Conservation (phyloP, 805 yeast species). For the Metschnikowia reukaufii region DNA sequence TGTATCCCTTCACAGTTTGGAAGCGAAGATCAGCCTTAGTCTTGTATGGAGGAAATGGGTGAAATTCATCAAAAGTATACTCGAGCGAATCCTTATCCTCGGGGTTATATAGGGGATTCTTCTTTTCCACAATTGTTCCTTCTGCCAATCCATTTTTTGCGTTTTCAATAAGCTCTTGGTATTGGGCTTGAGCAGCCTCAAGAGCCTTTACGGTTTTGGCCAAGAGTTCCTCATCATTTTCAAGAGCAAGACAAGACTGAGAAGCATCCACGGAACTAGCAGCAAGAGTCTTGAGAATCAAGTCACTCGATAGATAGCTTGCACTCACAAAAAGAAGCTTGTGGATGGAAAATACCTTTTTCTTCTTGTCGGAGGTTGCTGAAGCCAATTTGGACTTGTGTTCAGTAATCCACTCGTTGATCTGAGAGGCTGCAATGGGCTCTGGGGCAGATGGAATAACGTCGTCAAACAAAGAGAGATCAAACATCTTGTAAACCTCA, state of each 20-base stretch:
- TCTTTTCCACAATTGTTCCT: slow-evolving; percentile 67
- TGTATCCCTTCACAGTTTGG: slow-evolving; percentile 61
- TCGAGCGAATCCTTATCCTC: slow-evolving; percentile 46
- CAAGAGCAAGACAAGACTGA: slow-evolving; percentile 31
- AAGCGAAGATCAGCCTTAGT: slow-evolving; percentile 32
- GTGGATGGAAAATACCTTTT: slow-evolving; percentile 59
- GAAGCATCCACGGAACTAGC: slow-evolving; percentile 49
- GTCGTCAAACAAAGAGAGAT: slow-evolving; percentile 44
- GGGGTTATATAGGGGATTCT: slow-evolving; percentile 51
- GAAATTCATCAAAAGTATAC: slow-evolving; percentile 61
- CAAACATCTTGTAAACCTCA: slow-evolving; percentile 64
- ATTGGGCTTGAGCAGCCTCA: slow-evolving; percentile 45
- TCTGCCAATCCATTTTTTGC: slow-evolving; percentile 30
- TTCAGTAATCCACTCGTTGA: slow-evolving; percentile 39
- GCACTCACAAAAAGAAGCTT: slow-evolving; percentile 66
- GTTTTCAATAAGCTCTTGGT: slow-evolving; percentile 36
- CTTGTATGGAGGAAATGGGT: slow-evolving; percentile 60
- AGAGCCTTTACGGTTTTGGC: slow-evolving; percentile 41
- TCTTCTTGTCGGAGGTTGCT: slow-evolving; percentile 25
- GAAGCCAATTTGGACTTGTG: slow-evolving; percentile 29
- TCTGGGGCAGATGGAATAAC: slow-evolving; percentile 11
- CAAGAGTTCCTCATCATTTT: slow-evolving; percentile 28
- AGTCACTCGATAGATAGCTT: slow-evolving; percentile 75
- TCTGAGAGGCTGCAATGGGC: slow-evolving; percentile 24
- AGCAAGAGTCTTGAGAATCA: slow-evolving; percentile 60